A percentile compares a stretch with the other conserved stretches of the same genome.
Evolutionary conservation across 2,329 filamentous ascomycete genomes (phyloP).

Genomic region (Hypoxylon rubiginosum): DNA sequence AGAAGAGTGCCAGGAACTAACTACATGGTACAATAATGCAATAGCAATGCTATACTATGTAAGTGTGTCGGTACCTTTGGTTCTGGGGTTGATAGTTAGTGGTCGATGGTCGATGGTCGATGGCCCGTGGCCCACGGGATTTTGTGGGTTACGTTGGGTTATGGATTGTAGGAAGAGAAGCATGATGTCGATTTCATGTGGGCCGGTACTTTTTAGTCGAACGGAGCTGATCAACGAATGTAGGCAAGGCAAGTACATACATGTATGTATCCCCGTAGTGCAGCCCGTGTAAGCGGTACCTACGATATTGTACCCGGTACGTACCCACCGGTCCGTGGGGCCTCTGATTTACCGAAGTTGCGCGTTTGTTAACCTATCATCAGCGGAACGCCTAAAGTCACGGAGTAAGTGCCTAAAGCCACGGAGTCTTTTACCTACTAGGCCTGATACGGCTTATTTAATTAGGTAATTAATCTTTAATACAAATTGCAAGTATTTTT

Average conservation of each 20-base stretch:
- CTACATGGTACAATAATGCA: constrained; percentile 1
- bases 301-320: constrained; percentile 14
- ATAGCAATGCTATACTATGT: too few relatives aligned
- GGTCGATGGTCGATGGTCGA: background rate
- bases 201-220: constrained; percentile 38
- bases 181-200: constrained; percentile 35
- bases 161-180: constrained; percentile 28
- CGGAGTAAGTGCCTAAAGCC: too few relatives aligned
- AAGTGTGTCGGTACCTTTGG: background rate
- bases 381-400: too few relatives aligned
- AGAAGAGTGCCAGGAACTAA: background rate
- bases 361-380: constrained; percentile 44
- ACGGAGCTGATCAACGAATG: constrained; percentile 43
- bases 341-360: constrained; percentile 41
- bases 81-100: constrained; percentile 1
- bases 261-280: constrained; percentile 31
- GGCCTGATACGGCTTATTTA: too few relatives aligned
- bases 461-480: too few relatives aligned
- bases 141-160: constrained; percentile 12
- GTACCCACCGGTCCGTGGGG: constrained; percentile 8
- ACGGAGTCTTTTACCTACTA: too few relatives aligned
- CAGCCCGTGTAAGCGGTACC: constrained; percentile 29
- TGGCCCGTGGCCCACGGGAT: background rate
- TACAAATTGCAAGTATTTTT: too few relatives aligned
- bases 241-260: constrained; percentile 22